Evolutionary conservation across 73 alveolate genomes (phyloP).

Genomic region (Paramecium pentaurelia): DNA sequence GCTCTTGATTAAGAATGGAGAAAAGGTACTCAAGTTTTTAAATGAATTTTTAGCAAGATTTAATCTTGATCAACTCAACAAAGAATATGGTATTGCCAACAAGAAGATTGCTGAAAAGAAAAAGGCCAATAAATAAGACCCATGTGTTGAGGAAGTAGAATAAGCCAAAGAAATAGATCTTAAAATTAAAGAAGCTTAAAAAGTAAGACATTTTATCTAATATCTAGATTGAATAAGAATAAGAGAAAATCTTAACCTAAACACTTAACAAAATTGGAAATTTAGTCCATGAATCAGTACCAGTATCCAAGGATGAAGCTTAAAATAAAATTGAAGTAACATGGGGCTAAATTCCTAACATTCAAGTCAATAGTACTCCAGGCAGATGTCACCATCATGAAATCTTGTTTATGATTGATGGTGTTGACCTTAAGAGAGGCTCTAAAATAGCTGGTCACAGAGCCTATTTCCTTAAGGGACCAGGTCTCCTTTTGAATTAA

Average conservation of each 20-base stretch:
- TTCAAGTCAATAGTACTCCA: slow-evolving; percentile 84
- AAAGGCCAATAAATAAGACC: slow-evolving; percentile 68
- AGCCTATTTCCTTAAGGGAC: slow-evolving; percentile 96
- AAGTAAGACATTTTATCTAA: not conserved
- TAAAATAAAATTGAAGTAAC: slow-evolving; percentile 81
- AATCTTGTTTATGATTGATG: slow-evolving; percentile 85
- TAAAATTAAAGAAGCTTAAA: slow-evolving; percentile 58
- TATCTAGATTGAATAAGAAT: slow-evolving; percentile 1
- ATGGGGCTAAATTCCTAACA: slow-evolving; percentile 89
- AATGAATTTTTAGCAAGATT: slow-evolving; percentile 50
- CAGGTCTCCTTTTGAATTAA: slow-evolving; percentile 95
- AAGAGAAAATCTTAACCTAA: not conserved
- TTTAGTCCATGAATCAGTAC: slow-evolving; percentile 88
- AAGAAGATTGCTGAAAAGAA: slow-evolving; percentile 77
- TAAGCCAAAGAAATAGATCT: slow-evolving; percentile 66
- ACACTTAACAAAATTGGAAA: slow-evolving; percentile 79
- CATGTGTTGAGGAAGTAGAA: slow-evolving; percentile 41
- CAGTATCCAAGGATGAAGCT: slow-evolving; percentile 92
- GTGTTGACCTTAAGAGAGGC: slow-evolving; percentile 90
- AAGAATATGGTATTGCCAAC: slow-evolving; percentile 65
- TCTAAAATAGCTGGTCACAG: slow-evolving; percentile 97
- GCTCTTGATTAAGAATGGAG: slow-evolving; percentile 87
- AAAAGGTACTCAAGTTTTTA: slow-evolving; percentile 55
- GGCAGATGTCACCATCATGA: slow-evolving; percentile 96
- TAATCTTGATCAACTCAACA: slow-evolving; percentile 69